Conservation (phyloP, 805 yeast species). For the Cyberlindnera nakhonratchasimensis region DNA sequence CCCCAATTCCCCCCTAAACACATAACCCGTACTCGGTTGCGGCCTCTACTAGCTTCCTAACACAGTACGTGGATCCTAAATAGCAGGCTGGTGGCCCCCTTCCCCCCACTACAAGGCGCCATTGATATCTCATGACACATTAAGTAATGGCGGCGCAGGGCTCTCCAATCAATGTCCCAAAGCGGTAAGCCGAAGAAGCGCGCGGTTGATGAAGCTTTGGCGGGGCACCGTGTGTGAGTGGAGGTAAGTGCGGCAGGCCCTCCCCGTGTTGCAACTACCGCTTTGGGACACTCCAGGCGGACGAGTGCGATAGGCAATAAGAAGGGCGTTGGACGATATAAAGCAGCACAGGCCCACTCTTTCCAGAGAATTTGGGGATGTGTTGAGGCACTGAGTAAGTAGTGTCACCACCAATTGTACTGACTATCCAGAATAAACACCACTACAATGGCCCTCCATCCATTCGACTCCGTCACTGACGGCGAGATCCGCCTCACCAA, state of each 20-base stretch:
- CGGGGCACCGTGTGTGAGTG: background rate
- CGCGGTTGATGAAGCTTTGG: background rate
- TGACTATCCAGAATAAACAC: background rate
- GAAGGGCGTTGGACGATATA: too few species aligned
- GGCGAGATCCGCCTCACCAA: slow-evolving; percentile 55
- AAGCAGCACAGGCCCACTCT: too few species aligned
- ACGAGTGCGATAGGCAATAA: background rate
- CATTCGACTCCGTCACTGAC: slow-evolving; percentile 58
- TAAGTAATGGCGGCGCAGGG: too few species aligned
- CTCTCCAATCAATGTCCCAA: slow-evolving; percentile 2
- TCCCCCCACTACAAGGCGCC: too few species aligned
- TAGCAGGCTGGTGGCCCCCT: too few species aligned
- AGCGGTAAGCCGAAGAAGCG: slow-evolving; percentile 7
- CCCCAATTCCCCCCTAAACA: too few species aligned
- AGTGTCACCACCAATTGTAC: background rate
- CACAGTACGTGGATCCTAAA: too few species aligned
- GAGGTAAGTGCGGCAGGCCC: too few species aligned
- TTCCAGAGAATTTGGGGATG: too few species aligned
- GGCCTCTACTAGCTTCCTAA: too few species aligned
- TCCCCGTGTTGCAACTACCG: slow-evolving; percentile 11
- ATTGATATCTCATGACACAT: too few species aligned
- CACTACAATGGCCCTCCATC: slow-evolving; percentile 37
- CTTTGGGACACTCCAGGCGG: slow-evolving; percentile 14
- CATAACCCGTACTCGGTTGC: too few species aligned
- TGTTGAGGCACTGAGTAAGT: background rate